Percentiles rank a stretch among this genome's conserved stretches.
These are phyloP conservation scores for Cladosporium sp. DNA, from an alignment of 2,329 filamentous ascomycete genomes.

Conservation along the genomic window DNA sequence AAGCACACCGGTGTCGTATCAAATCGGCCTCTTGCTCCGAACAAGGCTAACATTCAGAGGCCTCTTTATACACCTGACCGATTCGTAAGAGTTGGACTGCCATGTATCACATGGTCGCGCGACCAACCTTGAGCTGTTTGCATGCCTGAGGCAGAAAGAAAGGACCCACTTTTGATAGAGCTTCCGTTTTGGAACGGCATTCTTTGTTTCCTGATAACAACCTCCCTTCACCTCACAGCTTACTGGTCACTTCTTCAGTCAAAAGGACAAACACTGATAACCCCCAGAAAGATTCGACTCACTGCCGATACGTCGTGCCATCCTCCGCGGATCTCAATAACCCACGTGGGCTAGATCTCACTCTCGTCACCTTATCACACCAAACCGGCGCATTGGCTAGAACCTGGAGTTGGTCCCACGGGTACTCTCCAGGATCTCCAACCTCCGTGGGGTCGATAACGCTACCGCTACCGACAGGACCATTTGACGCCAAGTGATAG, in stretches of 20 bases:
- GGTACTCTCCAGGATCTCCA: neutral
- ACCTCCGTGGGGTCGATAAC: neutral
- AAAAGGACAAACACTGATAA: neutral
- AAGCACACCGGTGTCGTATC: no score
- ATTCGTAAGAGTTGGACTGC: no score
- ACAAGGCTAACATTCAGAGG: no score
- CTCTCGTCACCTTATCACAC: neutral
- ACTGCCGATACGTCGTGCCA: neutral
- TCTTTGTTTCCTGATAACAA: neutral
- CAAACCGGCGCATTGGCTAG: neutral
- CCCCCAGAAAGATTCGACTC: neutral
- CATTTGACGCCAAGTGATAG: conserved; percentile 6
- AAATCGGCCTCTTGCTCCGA: no score
- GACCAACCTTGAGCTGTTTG: no score
- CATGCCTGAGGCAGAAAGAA: conserved; percentile 2
- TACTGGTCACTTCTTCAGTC: neutral
- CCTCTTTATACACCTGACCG: no score
- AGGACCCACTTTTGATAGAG: conserved; percentile 11
- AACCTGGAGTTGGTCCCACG: neutral
- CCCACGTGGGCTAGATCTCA: neutral
- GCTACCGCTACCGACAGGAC: neutral
- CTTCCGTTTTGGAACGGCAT: conserved; percentile 6
- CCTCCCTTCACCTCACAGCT: neutral
- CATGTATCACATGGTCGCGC: no score
- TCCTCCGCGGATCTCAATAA: neutral